A percentile compares a stretch with the other conserved stretches of the same genome.
Conservation (phyloP, 768 basidiomycete species). For the Gloeostereum incarnatum region DNA sequence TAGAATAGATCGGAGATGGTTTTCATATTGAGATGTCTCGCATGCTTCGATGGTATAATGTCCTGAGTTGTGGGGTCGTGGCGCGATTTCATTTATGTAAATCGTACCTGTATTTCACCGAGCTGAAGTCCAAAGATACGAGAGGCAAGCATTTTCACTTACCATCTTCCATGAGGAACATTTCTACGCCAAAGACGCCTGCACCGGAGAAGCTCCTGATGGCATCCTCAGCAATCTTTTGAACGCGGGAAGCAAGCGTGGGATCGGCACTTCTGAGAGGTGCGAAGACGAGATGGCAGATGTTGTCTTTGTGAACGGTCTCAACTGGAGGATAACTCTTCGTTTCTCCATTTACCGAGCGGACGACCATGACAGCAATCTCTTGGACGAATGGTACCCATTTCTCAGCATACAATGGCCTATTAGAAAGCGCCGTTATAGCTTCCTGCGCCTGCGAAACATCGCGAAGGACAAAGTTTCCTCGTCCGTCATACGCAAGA, state of each 20-base stretch:
- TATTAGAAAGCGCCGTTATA: constrained; percentile 42
- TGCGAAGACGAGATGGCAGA: constrained; percentile 89
- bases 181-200: constrained; percentile 95
- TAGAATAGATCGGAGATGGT: constrained; percentile 93
- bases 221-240: constrained; percentile 69
- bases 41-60: constrained; percentile 99
- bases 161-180: constrained; percentile 93
- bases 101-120: constrained; percentile 44
- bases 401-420: constrained; percentile 87
- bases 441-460: constrained; percentile 41
- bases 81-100: constrained; percentile 94
- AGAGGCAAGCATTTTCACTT: constrained; percentile 12
- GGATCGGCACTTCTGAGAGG: constrained; percentile 62
- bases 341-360: constrained; percentile 64
- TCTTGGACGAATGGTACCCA: constrained; percentile 88
- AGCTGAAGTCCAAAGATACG: neutral
- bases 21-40: constrained; percentile 93
- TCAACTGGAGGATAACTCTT: constrained; percentile 87
- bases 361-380: constrained; percentile 96
- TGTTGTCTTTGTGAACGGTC: constrained; percentile 89
- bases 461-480: constrained; percentile 73
- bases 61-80: constrained; percentile 96
- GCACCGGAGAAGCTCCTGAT: constrained; percentile 76
- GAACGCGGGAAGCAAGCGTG: constrained; percentile 49
- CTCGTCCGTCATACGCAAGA: constrained; percentile 91